Evolutionary conservation across 1,284 basidiomycete genomes (phyloP).

Genomic region (Ustilago curta): DNA sequence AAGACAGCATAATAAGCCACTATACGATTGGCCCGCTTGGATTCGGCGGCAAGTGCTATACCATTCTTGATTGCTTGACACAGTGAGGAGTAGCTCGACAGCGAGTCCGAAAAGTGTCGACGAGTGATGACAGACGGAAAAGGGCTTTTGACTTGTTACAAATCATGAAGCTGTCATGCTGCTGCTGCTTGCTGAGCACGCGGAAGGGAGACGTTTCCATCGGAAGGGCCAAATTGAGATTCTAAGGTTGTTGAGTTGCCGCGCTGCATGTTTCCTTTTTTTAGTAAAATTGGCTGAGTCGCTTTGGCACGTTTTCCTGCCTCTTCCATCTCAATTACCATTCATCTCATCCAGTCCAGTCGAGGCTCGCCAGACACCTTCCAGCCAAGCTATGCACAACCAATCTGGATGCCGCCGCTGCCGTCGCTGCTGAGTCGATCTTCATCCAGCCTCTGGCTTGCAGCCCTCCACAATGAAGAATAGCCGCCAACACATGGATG

Average conservation of each 20-base stretch:
- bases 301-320: not conserved
- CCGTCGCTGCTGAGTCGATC: not conserved
- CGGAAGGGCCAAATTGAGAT: not conserved
- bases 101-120: too few relatives aligned
- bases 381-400: constrained; percentile 1
- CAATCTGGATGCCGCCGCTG: too few relatives aligned
- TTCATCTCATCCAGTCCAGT: constrained; percentile 1
- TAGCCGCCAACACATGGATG: constrained; percentile 17
- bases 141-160: not conserved
- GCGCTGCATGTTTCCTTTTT: not conserved
- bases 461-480: constrained; percentile 26
- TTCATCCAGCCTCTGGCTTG: not conserved
- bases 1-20: constrained; percentile 61
- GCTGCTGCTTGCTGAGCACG: constrained; percentile 2
- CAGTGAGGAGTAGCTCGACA: too few relatives aligned
- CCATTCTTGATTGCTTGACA: too few relatives aligned
- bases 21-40: constrained; percentile 50
- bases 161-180: not conserved
- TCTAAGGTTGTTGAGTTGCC: not conserved
- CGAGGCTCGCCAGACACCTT: not conserved
- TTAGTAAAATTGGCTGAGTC: not conserved
- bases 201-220: not conserved
- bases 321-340: not conserved
- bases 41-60: too few relatives aligned
- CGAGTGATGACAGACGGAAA: too few relatives aligned